Percentiles rank a stretch among this genome's conserved stretches.
phyloP scores from a whole-genome alignment of 176 grass and related monocot species.

The Ampelocalamus luodianensis region DNA sequence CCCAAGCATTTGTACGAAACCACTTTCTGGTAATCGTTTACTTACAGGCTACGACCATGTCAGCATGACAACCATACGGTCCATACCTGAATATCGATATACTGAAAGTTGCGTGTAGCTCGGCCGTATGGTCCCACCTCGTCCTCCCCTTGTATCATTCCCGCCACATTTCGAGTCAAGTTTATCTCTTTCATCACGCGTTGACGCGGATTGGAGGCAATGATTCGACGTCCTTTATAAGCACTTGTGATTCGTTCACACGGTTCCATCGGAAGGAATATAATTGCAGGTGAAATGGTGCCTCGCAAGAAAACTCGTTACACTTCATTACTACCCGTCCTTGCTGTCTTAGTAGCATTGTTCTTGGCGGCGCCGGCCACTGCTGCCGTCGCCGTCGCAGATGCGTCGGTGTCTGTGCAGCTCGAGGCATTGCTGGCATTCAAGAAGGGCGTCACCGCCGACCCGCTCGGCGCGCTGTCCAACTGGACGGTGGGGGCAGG shows the following conservation, averaged over 20 bases:
- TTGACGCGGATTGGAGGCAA: neutral
- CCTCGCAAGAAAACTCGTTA: neutral
- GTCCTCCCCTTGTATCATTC: neutral
- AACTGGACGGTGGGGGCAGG: conserved; percentile 46
- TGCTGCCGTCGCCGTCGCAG: neutral
- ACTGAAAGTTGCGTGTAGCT: too few relatives aligned
- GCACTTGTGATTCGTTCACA: neutral
- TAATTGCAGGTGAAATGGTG: conserved; percentile 15
- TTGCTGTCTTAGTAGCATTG: neutral
- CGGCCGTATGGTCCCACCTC: neutral
- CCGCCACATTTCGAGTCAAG: conserved; percentile 43
- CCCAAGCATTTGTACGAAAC: neutral
- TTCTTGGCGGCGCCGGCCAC: neutral
- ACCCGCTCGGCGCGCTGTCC: conserved; percentile 59
- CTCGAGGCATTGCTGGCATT: conserved; percentile 79
- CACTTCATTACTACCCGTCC: neutral
- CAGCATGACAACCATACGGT: conserved; percentile 16
- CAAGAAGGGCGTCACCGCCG: conserved; percentile 62
- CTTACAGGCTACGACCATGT: conserved; percentile 1
- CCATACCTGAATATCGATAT: neutral
- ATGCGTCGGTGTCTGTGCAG: conserved; percentile 31
- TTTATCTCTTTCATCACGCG: neutral
- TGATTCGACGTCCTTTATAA: conserved; percentile 11
- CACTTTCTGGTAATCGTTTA: neutral
- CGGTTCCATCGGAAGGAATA: neutral